A percentile compares a stretch with the other conserved stretches of the same genome.
These are phyloP conservation scores for Ogataea sp. DNA, from an alignment of 805 yeast genomes.

Conservation along the genomic window DNA sequence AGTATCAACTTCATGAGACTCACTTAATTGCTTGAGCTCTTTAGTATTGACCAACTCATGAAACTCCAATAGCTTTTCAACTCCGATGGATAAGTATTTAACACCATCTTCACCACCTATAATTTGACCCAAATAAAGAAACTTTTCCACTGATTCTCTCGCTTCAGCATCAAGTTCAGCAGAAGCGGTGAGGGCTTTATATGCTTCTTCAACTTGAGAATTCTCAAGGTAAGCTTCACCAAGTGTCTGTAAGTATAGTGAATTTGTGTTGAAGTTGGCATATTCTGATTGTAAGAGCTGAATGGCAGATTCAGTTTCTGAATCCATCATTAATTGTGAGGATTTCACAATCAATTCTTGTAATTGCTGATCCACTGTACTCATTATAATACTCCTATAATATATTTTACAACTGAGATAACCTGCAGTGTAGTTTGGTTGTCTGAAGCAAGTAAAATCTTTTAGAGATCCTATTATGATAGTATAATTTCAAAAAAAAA, in stretches of 20 bases:
- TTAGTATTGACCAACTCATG: constrained; percentile 18
- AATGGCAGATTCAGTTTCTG: constrained; percentile 50
- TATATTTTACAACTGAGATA: no score
- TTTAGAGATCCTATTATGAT: no score
- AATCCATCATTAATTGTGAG: constrained; percentile 34
- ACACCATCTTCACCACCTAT: constrained; percentile 77
- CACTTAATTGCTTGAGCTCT: neutral
- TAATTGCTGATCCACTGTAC: neutral
- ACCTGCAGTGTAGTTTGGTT: no score
- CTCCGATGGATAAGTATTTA: constrained; percentile 52
- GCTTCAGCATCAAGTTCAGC: constrained; percentile 69
- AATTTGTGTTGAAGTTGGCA: constrained; percentile 29
- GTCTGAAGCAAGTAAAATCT: no score
- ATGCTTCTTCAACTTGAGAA: constrained; percentile 75
- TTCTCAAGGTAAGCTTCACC: constrained; percentile 78
- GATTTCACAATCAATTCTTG: constrained; percentile 25
- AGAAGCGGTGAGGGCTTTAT: constrained; percentile 47
- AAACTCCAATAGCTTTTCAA: constrained; percentile 34
- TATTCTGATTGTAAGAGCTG: constrained; percentile 32
- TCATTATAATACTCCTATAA: neutral
- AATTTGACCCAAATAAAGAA: constrained; percentile 85
- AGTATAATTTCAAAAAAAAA: no score
- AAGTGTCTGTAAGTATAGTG: constrained; percentile 42
- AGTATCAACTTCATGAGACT: constrained; percentile 8
- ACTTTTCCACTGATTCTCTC: constrained; percentile 64